Base-by-base conservation (phyloP, 768 basidiomycete genomes). In the Dioszegia crocea region DNA sequence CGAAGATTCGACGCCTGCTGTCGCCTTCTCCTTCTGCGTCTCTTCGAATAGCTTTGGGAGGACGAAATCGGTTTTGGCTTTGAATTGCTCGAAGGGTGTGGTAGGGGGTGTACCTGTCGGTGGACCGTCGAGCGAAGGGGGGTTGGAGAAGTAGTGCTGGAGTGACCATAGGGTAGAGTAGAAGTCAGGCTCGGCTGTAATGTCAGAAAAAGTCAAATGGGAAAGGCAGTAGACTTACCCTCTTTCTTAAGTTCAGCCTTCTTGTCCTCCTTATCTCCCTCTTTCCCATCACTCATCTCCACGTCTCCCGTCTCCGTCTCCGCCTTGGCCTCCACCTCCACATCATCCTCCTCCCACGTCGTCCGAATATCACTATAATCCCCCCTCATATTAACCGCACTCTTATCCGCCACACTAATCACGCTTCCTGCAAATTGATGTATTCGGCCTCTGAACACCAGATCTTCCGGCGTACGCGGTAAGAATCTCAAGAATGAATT, bases 401-500 rank as follows among this genome's bases (percentile, higher is more conserved):
- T 74, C 65, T 74, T 74, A 52, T 74, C 72, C n/a, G 72, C 69
- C 3, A 74, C 62, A 39, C 65, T 68, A 33, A 74, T 71, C n/a
- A 71, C 69, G 36, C 66, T 66, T 39, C 69, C 70, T 3, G 72
- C 69, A 24, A 70, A 70, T 36, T 71, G 67, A 49, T 74, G 72
- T 12, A 74, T 63, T n/a, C 72, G 43, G 1, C 69, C 72, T 48
- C 72, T n/a, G 39, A 74, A 71, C 9, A 68, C 63, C 16, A 74
- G 64, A 56, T 74, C 69, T 50, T 57, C 68, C 1, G 72, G 69
- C 10, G 69, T 74, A 0, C 72, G 63, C 3, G 72, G 67, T 8
- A 74, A 51, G 61, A 69, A 71, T n/a, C 72, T 59, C 1, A 71
- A 61, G 45, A 74, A 71, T 6, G 65, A 60, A 44, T 74, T 74